phyloP scores from a whole-genome alignment of 2,329 filamentous ascomycete species.

The Paecilomyces sp. region DNA sequence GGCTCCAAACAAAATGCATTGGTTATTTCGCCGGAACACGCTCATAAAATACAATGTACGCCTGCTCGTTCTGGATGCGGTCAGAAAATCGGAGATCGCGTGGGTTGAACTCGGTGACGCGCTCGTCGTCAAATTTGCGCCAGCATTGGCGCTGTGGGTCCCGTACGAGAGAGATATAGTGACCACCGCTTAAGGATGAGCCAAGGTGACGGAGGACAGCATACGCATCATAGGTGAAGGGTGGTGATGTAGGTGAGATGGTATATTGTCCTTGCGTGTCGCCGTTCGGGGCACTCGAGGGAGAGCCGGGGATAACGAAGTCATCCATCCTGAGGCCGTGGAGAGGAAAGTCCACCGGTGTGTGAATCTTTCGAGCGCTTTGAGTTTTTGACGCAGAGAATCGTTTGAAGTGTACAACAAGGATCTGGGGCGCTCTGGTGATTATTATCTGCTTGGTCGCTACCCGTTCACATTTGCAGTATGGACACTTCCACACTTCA shows the following conservation, averaged over 20 bases:
- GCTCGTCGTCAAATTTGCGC: constrained; percentile 55
- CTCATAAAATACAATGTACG: constrained; percentile 61
- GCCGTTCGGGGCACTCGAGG: constrained; percentile 17
- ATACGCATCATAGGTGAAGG: constrained; percentile 77
- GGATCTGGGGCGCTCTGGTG: constrained; percentile 68
- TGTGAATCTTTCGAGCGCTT: constrained; percentile 60
- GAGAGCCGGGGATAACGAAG: constrained; percentile 48
- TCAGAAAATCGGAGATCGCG: constrained; percentile 41
- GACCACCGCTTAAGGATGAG: constrained; percentile 59
- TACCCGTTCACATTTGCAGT: constrained; percentile 61
- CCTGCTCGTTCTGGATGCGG: constrained; percentile 54
- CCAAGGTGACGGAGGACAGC: constrained; percentile 76
- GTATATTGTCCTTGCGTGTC: constrained; percentile 45
- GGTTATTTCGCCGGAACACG: constrained; percentile 36
- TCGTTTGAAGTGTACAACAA: constrained; percentile 71
- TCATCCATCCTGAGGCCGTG: constrained; percentile 58
- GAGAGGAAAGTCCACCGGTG: constrained; percentile 69
- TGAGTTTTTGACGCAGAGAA: constrained; percentile 53
- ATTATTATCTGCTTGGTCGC: constrained; percentile 66
- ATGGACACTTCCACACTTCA: constrained; percentile 64
- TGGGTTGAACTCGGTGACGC: constrained; percentile 51
- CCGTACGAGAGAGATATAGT: constrained; percentile 69
- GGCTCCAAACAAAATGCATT: constrained; percentile 4
- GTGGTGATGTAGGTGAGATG: constrained; percentile 41
- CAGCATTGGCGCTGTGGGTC: constrained; percentile 52